Evolutionary conservation across 1,284 basidiomycete species (phyloP), one percentile per base, ranked within the genome.

Genomic region (Afroboletus lepidellus): DNA sequence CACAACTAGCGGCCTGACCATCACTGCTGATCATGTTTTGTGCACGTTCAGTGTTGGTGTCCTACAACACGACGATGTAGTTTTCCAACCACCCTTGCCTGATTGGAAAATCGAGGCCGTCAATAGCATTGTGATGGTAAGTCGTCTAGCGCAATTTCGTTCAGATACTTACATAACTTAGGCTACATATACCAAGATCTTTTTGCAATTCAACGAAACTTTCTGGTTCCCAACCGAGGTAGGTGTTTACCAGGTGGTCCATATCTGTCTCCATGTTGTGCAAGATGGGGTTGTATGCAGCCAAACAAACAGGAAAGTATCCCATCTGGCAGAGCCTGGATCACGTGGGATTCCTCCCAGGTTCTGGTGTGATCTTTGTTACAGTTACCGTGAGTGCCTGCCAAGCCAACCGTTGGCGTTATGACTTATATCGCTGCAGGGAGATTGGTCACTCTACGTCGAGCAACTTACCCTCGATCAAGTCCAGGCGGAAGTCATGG

Each of bases 181-280:
- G 77, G 76, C 74, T 2, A 83, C 78, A 3, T 88, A 85, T 60
- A 86, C 85, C 5, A 88, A 87, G 69, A 85, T 88, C 42, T 88
- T 87, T 66, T 59, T 87, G 41, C 76, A 82, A 55, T 88, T 87
- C 60, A 73, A 79, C 0, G 61, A 77, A 50, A 83, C 81, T 37
- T 88, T 88, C 63, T 88, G 85, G 85, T 84, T 84, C 53, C 75
- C 82, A 36, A 81, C 81, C 0, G 74, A 87, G 77, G 84, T 81
- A 53, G n/a, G 53, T 15, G 0, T 8, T 16, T 32, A 8, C 21
- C 24, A 41, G 4, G 23, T 33, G 38, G 6, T 32, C 12, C 21
- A 2, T 6, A 8, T 6, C 38, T 23, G 2, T 39, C 12, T 23
- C 11, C 8, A 37, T 18, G 30, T 32, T 13, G 8, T 11, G 25